Evolutionary conservation across 768 basidiomycete species (phyloP), one percentile per base, ranked within the genome.

Genomic region (Lactarius deliciosus): DNA sequence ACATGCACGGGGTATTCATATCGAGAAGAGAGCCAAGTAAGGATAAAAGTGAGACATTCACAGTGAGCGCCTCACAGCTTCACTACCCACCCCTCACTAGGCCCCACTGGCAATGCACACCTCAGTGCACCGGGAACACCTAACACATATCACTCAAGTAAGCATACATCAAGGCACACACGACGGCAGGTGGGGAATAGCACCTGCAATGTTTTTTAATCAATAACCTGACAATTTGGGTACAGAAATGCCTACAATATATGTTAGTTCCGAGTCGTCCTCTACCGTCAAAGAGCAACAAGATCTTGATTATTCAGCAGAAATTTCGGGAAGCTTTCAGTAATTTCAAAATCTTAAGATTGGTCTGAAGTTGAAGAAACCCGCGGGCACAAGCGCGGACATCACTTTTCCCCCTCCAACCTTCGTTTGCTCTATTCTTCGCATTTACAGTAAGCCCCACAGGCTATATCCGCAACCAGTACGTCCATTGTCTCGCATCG

Each of bases 1-100:
- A 40, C 25, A 20, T 55, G 50, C 25, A 40, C 36, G 20, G 53
- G 40, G 36, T 25, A 30, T 66, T 62, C 56, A 62, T 28, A 47
- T 32, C 38, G 38, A 61, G 47, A 65, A 22, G 43, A 38, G 18
- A 18, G 6, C 8, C 41, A 43, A 47, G 50, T n/a, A 40, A 28
- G 3, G 41, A 55, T 1, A 50, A n/a, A 5, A 22, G 11, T 25
- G 22, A 50, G 47, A 22, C 47, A 50, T 50, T 22, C 22, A 16
- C 50, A 22, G 50, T 22, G 25, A 25, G 50, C 22, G 50, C 50
- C 16, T 53, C 50, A 25, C 50, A 7, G 50, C 50, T 25, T 28
- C 50, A 53, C 50, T 3, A 53, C 50, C 10, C 50, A 53, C 45
- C 3, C 45, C 45, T 47, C 45, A 10, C 20, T 47, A n/a, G 20